These are phyloP conservation scores for Oryza officinalis DNA, from an alignment of 176 grass and related monocot genomes.

Conservation along the genomic window DNA sequence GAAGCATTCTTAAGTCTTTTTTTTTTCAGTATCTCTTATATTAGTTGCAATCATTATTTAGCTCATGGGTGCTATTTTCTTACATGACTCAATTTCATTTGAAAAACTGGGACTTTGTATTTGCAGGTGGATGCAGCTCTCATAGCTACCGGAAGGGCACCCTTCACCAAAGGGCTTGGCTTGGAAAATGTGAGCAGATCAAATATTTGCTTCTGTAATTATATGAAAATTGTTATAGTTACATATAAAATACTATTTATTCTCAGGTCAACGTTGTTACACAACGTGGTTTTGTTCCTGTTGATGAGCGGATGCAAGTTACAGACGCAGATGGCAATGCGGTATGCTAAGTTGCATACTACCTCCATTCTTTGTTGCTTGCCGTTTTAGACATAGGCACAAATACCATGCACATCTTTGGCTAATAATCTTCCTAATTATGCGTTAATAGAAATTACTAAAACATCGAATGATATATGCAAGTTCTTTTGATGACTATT, in stretches of 20 bases:
- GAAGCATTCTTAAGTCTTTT: neutral
- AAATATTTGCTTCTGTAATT: neutral
- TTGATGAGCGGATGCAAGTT: constrained; percentile 70
- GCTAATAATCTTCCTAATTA: neutral
- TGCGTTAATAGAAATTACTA: neutral
- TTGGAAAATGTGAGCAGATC: constrained; percentile 59
- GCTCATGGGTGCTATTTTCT: neutral
- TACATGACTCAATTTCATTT: constrained; percentile 17
- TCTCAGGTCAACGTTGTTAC: constrained; percentile 61
- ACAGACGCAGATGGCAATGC: constrained; percentile 53
- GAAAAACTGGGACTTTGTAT: neutral
- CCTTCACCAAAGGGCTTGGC: constrained; percentile 78
- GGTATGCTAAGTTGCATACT: constrained; percentile 35
- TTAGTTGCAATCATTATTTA: neutral
- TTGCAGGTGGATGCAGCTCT: constrained; percentile 69
- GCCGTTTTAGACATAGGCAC: neutral
- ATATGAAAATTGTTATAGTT: neutral
- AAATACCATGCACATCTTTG: neutral
- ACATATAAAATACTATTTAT: constrained; percentile 14
- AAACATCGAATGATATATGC: neutral
- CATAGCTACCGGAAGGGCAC: constrained; percentile 74
- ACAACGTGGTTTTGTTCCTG: constrained; percentile 65
- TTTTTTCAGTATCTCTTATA: neutral
- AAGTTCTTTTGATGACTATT: neutral
- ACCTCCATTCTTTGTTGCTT: neutral